phyloP scores from a whole-genome alignment of 371 early-diverging fungal genomes.

The Apophysomyces trapeziformis region DNA sequence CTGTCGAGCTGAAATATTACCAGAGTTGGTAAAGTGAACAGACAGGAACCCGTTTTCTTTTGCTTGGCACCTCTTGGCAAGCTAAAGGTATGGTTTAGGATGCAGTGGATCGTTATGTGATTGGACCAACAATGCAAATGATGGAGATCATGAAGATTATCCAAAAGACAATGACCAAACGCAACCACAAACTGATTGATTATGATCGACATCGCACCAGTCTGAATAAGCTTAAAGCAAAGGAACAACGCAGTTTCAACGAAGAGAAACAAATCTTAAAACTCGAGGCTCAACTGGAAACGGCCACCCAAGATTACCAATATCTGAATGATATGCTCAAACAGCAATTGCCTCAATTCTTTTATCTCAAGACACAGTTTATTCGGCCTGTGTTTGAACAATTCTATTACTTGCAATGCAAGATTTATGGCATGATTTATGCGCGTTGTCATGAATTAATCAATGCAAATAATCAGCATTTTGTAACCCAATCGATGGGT shows the following conservation, averaged over 20 bases:
- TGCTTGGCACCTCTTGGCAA: not conserved
- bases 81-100: conserved; percentile 38
- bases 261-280: conserved; percentile 73
- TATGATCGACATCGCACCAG: conserved; percentile 74
- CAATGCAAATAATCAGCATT: conserved; percentile 33
- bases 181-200: conserved; percentile 80
- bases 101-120: conserved; percentile 65
- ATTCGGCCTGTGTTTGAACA: conserved; percentile 76
- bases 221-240: conserved; percentile 65
- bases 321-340: conserved; percentile 68
- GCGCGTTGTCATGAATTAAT: conserved; percentile 52
- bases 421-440: conserved; percentile 58
- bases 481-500: conserved; percentile 36
- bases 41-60: not conserved
- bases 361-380: conserved; percentile 53
- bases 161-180: conserved; percentile 72
- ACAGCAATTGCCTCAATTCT: conserved; percentile 69
- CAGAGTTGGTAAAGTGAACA: conserved; percentile 52
- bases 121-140: conserved; percentile 68
- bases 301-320: conserved; percentile 75
- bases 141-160: conserved; percentile 64
- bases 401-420: conserved; percentile 70
- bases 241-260: conserved; percentile 60
- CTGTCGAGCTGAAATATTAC: conserved; percentile 53
- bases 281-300: conserved; percentile 63